Evolutionary conservation across 1,284 basidiomycete genomes (phyloP), one percentile per base, ranked within the genome.

Genomic region (Austropuccinia psidii): DNA sequence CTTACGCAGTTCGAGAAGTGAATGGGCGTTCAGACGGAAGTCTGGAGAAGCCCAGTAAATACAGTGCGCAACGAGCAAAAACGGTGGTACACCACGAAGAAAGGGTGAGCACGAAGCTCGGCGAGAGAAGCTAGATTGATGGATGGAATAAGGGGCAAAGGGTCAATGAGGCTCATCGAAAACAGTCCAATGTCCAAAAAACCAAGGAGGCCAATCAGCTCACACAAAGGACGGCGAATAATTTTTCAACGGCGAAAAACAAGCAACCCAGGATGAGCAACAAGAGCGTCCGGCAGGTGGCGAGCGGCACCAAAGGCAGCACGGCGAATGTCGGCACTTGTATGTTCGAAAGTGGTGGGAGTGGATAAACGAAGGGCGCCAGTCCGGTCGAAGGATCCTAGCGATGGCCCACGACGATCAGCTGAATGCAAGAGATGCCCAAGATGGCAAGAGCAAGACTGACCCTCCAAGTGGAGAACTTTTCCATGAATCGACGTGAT

Each of bases 381-480:
- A 72, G 31, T 52, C 69, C 69, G 17, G 69, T 62, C 3, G 57
- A 50, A 8, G 57, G 57, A 50, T 72, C 69, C 69, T 72, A 47
- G 61, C 17, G 13, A 60, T 15, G 6, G 19, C 24, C n/a, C 21
- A 35, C 19, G n/a, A 41, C 3, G 17, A 24, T 54, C 8, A 0
- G 0, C 24, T 15, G 13, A 8, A 24, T 33, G 13, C 6, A 47
- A 27, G 13, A 9, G 50, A 54, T 9, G 9, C 17, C 11, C 11
- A 54, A 27, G 11, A 19, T 54, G 9, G 17, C 50, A 21, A 19
- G 17, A 19, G 50, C 9, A 27, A n/a, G 50, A 72, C 69, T 21
- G 6, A 72, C 69, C 35, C 69, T 72, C 69, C 69, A 72, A 49
- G 55, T 62, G 17, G 69, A 72, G 21, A 72, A 72, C 47, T 72